These are phyloP conservation scores for Ambrosia trifida DNA, from an alignment of 129 eudicot species.

Conservation along the genomic window DNA sequence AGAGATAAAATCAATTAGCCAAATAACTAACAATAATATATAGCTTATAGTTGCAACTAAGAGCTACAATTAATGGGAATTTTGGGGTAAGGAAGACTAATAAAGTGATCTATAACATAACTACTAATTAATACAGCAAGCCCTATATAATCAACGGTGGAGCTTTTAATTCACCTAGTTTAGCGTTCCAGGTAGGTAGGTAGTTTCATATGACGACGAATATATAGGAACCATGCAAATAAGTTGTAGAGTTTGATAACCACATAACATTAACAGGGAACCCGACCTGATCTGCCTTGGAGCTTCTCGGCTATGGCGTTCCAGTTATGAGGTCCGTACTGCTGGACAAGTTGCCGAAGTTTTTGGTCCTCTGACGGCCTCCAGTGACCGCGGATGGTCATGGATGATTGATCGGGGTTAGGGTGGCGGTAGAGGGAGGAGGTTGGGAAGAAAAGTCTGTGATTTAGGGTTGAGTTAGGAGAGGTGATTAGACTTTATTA, in stretches of 20 bases:
- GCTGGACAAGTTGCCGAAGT: slow-evolving; percentile 72
- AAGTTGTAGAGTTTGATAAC: not conserved
- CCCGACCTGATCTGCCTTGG: slow-evolving; percentile 93
- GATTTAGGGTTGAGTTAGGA: slow-evolving; percentile 3
- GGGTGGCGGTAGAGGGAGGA: not conserved
- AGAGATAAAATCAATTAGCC: no score
- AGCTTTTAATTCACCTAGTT: not conserved
- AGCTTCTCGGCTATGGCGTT: slow-evolving; percentile 93
- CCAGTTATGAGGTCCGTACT: slow-evolving; percentile 97
- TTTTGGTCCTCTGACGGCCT: slow-evolving; percentile 92
- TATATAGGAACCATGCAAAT: not conserved
- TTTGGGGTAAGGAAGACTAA: no score
- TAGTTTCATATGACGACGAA: not conserved
- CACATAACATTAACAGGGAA: not conserved
- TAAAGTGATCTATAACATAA: no score
- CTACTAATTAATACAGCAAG: no score
- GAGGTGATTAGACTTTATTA: slow-evolving; percentile 4
- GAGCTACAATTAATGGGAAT: no score
- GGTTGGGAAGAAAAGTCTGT: not conserved
- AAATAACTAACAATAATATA: no score
- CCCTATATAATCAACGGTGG: no score
- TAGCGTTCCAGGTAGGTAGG: not conserved
- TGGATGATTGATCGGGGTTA: not conserved
- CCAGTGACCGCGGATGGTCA: slow-evolving; percentile 95
- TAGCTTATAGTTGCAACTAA: no score